Evolutionary conservation across 176 grass and related monocot species (phyloP).

Genomic region (Aegilops sharonensis): DNA sequence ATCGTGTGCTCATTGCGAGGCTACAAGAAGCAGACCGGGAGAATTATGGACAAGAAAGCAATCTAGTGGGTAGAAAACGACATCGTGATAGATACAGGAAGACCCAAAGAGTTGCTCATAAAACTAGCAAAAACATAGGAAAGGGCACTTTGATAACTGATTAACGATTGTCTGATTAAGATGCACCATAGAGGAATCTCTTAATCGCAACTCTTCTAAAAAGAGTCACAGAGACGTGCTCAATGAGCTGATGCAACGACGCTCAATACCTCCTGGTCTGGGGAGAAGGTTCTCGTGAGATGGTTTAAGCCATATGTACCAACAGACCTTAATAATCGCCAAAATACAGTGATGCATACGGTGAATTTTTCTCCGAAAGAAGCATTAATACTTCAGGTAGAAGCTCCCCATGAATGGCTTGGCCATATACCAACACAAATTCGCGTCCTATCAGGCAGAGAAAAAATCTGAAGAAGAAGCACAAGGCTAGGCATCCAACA

Average conservation of each 20-base stretch:
- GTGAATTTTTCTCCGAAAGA: background rate
- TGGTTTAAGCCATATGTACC: background rate
- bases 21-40: background rate
- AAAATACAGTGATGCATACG: background rate
- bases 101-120: background rate
- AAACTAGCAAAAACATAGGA: background rate
- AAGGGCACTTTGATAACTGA: background rate
- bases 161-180: background rate
- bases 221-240: background rate
- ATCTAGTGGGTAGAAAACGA: background rate
- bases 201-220: background rate
- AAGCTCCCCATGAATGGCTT: background rate
- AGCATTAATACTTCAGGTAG: background rate
- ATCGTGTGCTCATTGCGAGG: background rate
- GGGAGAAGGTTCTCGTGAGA: background rate
- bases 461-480: background rate
- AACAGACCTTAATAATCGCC: background rate
- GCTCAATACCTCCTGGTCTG: background rate
- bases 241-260: background rate
- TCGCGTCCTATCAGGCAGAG: background rate
- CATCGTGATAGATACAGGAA: background rate
- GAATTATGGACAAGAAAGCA: background rate
- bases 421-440: background rate
- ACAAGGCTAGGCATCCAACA: background rate
- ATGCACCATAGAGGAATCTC: background rate